A percentile compares a stretch with the other conserved stretches of the same genome.
These are phyloP conservation scores for Mycena maculata DNA, from an alignment of 768 basidiomycete species.

Conservation along the genomic window DNA sequence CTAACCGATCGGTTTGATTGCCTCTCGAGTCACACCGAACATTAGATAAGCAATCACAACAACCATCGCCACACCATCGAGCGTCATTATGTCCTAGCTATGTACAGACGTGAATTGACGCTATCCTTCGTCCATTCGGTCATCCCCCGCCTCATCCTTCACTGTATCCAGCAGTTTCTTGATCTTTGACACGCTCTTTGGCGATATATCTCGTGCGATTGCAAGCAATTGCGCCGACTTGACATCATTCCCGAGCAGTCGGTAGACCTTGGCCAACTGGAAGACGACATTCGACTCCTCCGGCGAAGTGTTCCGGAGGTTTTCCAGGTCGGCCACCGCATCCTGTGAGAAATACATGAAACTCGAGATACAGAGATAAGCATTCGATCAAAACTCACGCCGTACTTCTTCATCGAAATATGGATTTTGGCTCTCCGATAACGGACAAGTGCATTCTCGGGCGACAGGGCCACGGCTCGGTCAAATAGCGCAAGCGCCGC, in stretches of 20 bases:
- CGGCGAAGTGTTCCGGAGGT: conserved; percentile 83
- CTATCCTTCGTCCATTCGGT: conserved; percentile 84
- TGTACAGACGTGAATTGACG: conserved; percentile 5
- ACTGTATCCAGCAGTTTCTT: conserved; percentile 80
- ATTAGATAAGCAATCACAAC: no score
- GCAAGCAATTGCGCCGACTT: conserved; percentile 90
- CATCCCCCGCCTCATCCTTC: conserved; percentile 69
- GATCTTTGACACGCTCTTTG: conserved; percentile 88
- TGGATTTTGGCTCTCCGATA: conserved; percentile 95
- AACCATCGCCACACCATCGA: no score
- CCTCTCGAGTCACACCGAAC: conserved; percentile 34
- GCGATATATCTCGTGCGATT: conserved; percentile 92
- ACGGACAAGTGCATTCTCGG: conserved; percentile 91
- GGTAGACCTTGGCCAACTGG: conserved; percentile 93
- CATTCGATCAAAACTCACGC: conserved; percentile 63
- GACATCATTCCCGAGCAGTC: conserved; percentile 79
- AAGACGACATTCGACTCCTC: conserved; percentile 98
- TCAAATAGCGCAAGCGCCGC: conserved; percentile 85
- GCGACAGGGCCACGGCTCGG: conserved; percentile 80
- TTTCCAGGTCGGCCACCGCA: conserved; percentile 85
- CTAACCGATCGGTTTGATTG: conserved; percentile 39
- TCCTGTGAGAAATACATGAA: conserved; percentile 60
- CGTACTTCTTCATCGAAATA: conserved; percentile 84
- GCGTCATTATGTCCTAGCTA: conserved; percentile 21
- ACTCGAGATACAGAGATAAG: conserved; percentile 35